These are phyloP conservation scores for Zizania latifolia DNA, from an alignment of 176 grass and related monocot genomes.

Conservation along the genomic window DNA sequence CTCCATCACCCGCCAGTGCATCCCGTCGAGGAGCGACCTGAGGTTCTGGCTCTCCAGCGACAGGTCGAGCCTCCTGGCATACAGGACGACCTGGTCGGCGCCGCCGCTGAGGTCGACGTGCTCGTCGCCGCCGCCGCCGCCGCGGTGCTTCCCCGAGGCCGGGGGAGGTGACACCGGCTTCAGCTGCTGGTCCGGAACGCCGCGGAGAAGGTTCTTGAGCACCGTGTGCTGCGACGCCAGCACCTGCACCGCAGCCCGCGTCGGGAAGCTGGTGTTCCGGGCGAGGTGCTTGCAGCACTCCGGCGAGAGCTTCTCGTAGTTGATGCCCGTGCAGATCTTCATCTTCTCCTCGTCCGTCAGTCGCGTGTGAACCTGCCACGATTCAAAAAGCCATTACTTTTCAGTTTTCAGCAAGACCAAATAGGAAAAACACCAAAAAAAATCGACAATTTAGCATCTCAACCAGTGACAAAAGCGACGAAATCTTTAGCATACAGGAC, in stretches of 20 bases:
- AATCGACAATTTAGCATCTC: background rate
- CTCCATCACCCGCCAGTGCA: constrained; percentile 87
- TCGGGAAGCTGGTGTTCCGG: constrained; percentile 59
- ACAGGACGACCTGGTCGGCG: constrained; percentile 63
- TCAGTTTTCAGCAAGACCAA: constrained; percentile 12
- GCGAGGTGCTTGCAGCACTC: constrained; percentile 89
- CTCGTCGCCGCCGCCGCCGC: background rate
- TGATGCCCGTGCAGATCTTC: constrained; percentile 71
- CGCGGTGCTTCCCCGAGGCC: background rate
- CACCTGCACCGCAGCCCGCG: constrained; percentile 75
- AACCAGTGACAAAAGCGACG: background rate
- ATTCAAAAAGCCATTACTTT: background rate
- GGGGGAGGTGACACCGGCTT: constrained; percentile 8
- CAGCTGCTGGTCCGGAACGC: constrained; percentile 25
- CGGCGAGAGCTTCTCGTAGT: constrained; percentile 91
- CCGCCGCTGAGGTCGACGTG: background rate
- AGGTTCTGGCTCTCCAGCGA: constrained; percentile 81
- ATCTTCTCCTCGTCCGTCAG: constrained; percentile 85
- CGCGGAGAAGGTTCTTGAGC: constrained; percentile 67
- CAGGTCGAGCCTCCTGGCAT: constrained; percentile 61
- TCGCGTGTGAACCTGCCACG: constrained; percentile 51
- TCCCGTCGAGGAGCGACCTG: constrained; percentile 66
- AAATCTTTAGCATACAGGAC: background rate
- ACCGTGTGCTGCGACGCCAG: constrained; percentile 77
- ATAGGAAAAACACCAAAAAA: background rate